Evolutionary conservation across 2,329 filamentous ascomycete species (phyloP), one percentile per base, ranked within the genome.

Genomic region (Coniella lustricola): DNA sequence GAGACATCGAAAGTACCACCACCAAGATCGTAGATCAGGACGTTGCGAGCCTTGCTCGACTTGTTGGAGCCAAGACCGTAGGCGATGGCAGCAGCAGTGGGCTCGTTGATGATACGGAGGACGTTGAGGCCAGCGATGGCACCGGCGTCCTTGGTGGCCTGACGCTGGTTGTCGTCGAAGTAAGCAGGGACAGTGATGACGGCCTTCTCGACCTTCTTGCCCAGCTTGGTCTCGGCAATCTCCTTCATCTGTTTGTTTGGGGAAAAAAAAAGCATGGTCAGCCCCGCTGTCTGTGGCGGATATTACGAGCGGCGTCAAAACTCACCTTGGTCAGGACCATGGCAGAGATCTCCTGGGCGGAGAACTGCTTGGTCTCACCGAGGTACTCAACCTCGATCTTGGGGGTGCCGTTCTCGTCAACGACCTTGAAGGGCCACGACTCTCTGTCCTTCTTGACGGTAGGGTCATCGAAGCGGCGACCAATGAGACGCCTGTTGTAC

Each of bases 1-100:
- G 93, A 97, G 22, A 98, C 93, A 96, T 98, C 93, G 75, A 98
- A 98, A 70, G 93, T 98, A 82, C 93, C 93, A 82, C 93, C 93
- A 82, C 93, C 93, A 56, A 98, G 85, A 84, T 98, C 93, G 80
- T 97, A 98, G 78, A 98, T 97, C 60, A 98, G 82, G 65, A 98
- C 91, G 70, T 97, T 95, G 67, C 93, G 89, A 82, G 97, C 93
- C 81, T 95, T 95, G 71, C 87, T 87, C 47, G 88, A 87, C 81
- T 95, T 95, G 76, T 89, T 90, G 60, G 88, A 79, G 66, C 90
- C 90, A 54, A 98, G 87, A 81, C 93, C 93, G 73, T 98, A 98
- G 63, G 93, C 93, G 64, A 97, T 97, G 62, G 93, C 93, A 55
- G 93, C 93, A 60, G 93, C 93, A 56, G 93, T 98, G 54, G 93